Evolutionary conservation across 441 rosid genomes (phyloP), one percentile per base, ranked within the genome.

Genomic region (Brassica hybrid): DNA sequence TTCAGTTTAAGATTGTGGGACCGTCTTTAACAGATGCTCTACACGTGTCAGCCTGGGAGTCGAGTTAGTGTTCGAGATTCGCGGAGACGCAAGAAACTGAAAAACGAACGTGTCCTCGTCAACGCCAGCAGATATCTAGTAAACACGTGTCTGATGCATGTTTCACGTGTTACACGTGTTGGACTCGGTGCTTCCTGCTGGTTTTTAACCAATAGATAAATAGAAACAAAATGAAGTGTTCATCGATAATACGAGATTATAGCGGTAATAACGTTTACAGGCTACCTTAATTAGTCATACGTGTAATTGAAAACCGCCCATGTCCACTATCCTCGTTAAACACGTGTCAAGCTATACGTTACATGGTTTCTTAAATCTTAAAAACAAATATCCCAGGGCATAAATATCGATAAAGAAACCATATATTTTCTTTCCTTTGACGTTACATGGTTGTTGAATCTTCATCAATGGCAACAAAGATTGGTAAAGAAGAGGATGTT

Each of bases 321-420:
- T 64, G 16, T 57, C 83, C 76, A 65, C 73, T 69, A 83, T 79
- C 80, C 61, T 16, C 6, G 19, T 3, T 14, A 30, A 73, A 81
- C 94, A 85, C 87, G 85, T 86, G 89, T 78, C 80, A 16, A 3
- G 11, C 16, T 48, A n/a, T 48, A n/a, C 17, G 52, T 45, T 45
- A 10, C 50, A 43, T 4, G 54, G 5, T n/a, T 45, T 41, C 12
- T 5, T 7, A 52, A 68, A 65, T 1, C 0, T 59, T 11, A 10
- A 43, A 65, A 36, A n/a, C 45, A 19, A 48, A 6, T 21, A 4
- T 34, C 23, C 36, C 48, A 21, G 8, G 10, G 17, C 59, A 18
- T 18, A 64, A 71, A 25, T 25, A 19, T 25, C 70, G 48, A 16
- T 5, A 72, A 23, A 23, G 27, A 3, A 27, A 19, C 32, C 30